phyloP scores from a whole-genome alignment of 768 basidiomycete genomes.

The Macrolepiota dolichaula region DNA sequence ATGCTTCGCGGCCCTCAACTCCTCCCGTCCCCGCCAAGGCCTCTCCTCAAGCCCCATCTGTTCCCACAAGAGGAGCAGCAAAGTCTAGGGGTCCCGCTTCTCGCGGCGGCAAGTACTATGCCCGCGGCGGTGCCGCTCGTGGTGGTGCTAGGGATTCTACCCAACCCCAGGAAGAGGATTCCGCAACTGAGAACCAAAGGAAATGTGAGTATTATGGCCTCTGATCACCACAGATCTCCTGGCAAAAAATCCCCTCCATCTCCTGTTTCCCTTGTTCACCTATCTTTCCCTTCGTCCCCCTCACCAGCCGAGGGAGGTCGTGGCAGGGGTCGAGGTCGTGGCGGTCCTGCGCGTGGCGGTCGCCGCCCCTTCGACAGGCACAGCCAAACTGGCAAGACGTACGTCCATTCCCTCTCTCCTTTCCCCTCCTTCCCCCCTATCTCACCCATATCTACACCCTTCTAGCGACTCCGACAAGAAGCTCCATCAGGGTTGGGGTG shows the following conservation, averaged over 20 bases:
- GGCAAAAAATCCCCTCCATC: not conserved
- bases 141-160: slow-evolving; percentile 30
- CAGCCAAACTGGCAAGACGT: slow-evolving; percentile 83
- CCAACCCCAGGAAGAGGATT: slow-evolving; percentile 24
- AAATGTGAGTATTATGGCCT: slow-evolving; percentile 29
- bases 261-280: slow-evolving; percentile 4
- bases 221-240: not conserved
- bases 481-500: slow-evolving; percentile 93
- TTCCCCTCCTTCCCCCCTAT: slow-evolving; percentile 15
- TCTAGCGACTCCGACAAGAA: slow-evolving; percentile 92
- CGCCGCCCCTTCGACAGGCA: slow-evolving; percentile 85
- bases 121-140: slow-evolving; percentile 45
- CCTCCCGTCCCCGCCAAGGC: slow-evolving; percentile 26
- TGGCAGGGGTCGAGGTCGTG: slow-evolving; percentile 48
- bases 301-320: slow-evolving; percentile 43
- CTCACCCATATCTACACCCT: slow-evolving; percentile 6
- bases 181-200: slow-evolving; percentile 26
- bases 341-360: slow-evolving; percentile 49
- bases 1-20: slow-evolving; percentile 39
- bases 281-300: slow-evolving; percentile 13
- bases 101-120: slow-evolving; percentile 65
- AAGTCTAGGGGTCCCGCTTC: slow-evolving; percentile 57
- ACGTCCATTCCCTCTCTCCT: slow-evolving; percentile 25
- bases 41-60: slow-evolving; percentile 12
- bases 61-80: slow-evolving; percentile 39